phyloP scores from a whole-genome alignment of 2,329 filamentous ascomycete species.

The Colletotrichum filicis region DNA sequence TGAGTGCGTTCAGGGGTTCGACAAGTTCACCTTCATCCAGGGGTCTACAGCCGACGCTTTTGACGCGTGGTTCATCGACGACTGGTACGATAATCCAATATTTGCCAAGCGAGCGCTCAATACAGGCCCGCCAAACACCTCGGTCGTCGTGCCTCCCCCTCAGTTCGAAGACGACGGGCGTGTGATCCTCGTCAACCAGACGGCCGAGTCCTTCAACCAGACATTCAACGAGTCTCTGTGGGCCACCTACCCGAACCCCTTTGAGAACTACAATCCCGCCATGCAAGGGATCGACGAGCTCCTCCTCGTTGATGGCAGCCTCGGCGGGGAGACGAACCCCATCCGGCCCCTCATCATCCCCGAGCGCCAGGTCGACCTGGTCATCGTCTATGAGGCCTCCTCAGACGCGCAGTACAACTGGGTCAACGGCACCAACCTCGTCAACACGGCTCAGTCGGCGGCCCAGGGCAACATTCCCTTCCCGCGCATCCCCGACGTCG shows the following conservation, averaged over 20 bases:
- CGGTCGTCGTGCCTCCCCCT: slow-evolving; percentile 33
- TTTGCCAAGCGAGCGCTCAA: slow-evolving; percentile 39
- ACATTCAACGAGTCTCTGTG: slow-evolving; percentile 46
- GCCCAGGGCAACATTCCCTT: slow-evolving; percentile 41
- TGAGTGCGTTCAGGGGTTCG: slow-evolving; percentile 44
- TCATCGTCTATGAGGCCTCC: slow-evolving; percentile 46
- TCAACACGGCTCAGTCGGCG: slow-evolving; percentile 36
- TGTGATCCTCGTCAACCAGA: slow-evolving; percentile 39
- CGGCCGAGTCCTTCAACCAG: slow-evolving; percentile 39
- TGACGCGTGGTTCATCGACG: slow-evolving; percentile 40
- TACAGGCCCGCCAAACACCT: slow-evolving; percentile 25
- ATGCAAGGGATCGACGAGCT: slow-evolving; percentile 41
- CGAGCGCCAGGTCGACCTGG: slow-evolving; percentile 40
- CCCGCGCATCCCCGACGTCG: slow-evolving; percentile 40
- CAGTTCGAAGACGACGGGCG: slow-evolving; percentile 33
- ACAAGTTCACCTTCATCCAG: slow-evolving; percentile 44
- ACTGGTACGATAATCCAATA: slow-evolving; percentile 39
- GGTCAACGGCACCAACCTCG: slow-evolving; percentile 43
- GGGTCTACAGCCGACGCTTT: slow-evolving; percentile 44
- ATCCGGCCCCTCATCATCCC: slow-evolving; percentile 43
- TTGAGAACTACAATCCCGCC: slow-evolving; percentile 40
- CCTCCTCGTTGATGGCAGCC: slow-evolving; percentile 45
- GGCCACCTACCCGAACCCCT: slow-evolving; percentile 45
- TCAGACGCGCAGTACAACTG: slow-evolving; percentile 39
- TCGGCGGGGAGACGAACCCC: slow-evolving; percentile 44